Evolutionary conservation across 306 rosid genomes (phyloP).

Genomic region (Lathyrus aphaca): DNA sequence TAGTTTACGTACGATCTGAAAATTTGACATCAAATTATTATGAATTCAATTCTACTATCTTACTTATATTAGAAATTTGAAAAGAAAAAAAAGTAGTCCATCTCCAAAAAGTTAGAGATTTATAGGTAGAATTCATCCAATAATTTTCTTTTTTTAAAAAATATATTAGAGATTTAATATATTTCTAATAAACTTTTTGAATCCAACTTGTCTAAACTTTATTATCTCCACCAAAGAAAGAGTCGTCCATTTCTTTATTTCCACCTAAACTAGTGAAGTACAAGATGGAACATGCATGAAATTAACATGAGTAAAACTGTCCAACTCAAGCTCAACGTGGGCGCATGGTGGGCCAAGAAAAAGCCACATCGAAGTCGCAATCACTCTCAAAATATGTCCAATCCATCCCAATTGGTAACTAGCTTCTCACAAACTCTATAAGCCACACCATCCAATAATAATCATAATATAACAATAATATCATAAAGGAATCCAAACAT

Average conservation of each 20-base stretch:
- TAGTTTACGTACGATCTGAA: no score
- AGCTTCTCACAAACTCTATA: slow-evolving; percentile 2
- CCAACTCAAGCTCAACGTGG: background rate
- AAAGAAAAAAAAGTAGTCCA: no score
- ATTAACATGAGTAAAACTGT: background rate
- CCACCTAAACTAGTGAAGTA: background rate
- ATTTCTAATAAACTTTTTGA: no score
- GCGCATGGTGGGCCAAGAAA: background rate
- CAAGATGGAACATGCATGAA: background rate
- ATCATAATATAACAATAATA: slow-evolving; percentile 1
- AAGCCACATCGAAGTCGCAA: background rate
- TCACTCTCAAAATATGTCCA: slow-evolving; percentile 11
- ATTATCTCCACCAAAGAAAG: background rate
- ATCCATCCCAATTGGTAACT: background rate
- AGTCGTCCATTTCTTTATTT: background rate
- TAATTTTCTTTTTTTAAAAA: no score
- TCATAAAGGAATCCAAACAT: background rate
- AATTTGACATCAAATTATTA: no score
- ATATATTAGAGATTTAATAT: no score
- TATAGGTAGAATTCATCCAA: no score
- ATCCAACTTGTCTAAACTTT: no score
- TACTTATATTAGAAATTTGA: no score
- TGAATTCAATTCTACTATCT: no score
- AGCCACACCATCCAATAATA: slow-evolving; percentile 4
- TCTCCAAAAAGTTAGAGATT: no score